phyloP scores from a whole-genome alignment of 225 moss, liverwort and hornwort genomes.

The Pleurozium schreberi region DNA sequence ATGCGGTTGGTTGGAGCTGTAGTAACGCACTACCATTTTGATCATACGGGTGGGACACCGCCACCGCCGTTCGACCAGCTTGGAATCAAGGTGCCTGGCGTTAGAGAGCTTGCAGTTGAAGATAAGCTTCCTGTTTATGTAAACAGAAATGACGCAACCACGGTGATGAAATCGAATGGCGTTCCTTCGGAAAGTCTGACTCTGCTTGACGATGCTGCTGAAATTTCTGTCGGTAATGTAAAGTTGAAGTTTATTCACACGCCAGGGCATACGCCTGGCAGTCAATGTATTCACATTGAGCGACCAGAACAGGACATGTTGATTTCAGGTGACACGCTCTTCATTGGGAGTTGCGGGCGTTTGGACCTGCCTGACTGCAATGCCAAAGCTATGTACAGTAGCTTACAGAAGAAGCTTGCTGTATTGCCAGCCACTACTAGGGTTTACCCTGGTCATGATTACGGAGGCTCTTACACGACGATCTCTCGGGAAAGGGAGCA shows the following conservation, averaged over 20 bases:
- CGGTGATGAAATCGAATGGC: constrained; percentile 41
- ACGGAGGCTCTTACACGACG: constrained; percentile 80
- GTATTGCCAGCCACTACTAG: constrained; percentile 61
- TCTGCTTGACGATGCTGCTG: constrained; percentile 68
- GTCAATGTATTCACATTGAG: constrained; percentile 85
- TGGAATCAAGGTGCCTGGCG: constrained; percentile 92
- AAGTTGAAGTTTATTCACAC: constrained; percentile 91
- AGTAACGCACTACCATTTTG: constrained; percentile 95
- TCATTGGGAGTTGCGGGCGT: constrained; percentile 93
- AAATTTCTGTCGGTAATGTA: constrained; percentile 56
- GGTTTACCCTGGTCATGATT: constrained; percentile 96
- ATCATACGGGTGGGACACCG: constrained; percentile 93
- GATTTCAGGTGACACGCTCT: constrained; percentile 86
- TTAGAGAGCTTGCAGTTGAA: constrained; percentile 76
- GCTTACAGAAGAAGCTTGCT: constrained; percentile 93
- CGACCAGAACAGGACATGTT: constrained; percentile 33
- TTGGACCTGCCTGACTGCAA: constrained; percentile 96
- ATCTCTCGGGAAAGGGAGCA: constrained; percentile 65
- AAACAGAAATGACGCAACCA: constrained; percentile 67
- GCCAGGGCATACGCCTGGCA: constrained; percentile 96
- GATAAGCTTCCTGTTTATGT: constrained; percentile 65
- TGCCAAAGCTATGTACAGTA: constrained; percentile 79
- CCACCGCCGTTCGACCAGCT: constrained; percentile 91
- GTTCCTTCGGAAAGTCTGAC: constrained; percentile 60
- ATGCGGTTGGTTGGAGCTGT: constrained; percentile 92